These are phyloP conservation scores for Pythium brachiatum DNA, from an alignment of 352 stramenopile species.

Conservation along the genomic window DNA sequence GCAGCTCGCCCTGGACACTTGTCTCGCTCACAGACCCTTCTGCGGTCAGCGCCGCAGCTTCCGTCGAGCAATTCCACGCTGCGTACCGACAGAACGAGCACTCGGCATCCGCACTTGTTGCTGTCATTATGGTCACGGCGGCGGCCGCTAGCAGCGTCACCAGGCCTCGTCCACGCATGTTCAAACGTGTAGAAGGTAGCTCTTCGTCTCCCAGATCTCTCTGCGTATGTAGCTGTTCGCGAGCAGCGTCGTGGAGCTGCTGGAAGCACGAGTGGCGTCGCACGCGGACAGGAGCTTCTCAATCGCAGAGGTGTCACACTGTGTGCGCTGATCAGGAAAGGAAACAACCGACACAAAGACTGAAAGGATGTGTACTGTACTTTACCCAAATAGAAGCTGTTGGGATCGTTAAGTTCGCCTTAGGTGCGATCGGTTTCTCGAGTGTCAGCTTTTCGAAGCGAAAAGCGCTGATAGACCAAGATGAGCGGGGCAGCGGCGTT, in stretches of 20 bases:
- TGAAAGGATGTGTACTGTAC: slow-evolving; percentile 5
- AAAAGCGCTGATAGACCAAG: neutral
- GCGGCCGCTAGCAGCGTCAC: slow-evolving; percentile 16
- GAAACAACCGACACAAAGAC: slow-evolving; percentile 13
- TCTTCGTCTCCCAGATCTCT: neutral
- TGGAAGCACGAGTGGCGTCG: neutral
- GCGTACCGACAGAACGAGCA: slow-evolving; percentile 62
- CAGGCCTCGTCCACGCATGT: slow-evolving; percentile 10
- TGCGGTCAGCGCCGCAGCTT: neutral
- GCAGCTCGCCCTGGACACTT: slow-evolving; percentile 19
- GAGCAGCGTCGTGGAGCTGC: too few relatives aligned
- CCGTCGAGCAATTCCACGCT: slow-evolving; percentile 61
- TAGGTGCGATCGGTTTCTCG: slow-evolving; percentile 8
- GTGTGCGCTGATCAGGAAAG: slow-evolving; percentile 21
- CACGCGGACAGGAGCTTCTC: neutral
- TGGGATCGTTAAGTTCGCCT: neutral
- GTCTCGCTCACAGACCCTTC: slow-evolving; percentile 6
- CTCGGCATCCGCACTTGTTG: slow-evolving; percentile 21
- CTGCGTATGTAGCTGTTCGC: neutral
- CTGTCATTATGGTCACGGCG: slow-evolving; percentile 25
- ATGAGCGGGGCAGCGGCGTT: slow-evolving; percentile 48
- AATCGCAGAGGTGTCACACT: slow-evolving; percentile 18
- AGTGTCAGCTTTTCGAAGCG: neutral
- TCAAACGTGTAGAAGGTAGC: neutral
- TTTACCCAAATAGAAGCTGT: neutral